phyloP scores from a whole-genome alignment of 768 basidiomycete species.

The Mycena albidolilacea region DNA sequence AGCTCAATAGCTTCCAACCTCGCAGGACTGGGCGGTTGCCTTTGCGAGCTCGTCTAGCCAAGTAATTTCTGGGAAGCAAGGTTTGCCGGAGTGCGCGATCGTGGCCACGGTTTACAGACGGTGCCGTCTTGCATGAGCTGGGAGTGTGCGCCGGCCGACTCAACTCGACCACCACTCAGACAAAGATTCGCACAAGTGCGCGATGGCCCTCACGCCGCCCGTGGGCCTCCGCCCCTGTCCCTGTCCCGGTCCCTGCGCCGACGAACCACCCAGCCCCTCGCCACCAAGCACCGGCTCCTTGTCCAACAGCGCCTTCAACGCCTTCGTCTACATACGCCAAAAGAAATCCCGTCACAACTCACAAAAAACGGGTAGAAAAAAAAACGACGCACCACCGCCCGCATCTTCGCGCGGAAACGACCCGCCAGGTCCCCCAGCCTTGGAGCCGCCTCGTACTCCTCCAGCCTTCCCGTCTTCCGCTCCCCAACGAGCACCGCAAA shows the following conservation, averaged over 20 bases:
- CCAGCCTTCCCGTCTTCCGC: conserved; percentile 63
- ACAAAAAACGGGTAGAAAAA: neutral
- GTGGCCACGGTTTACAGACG: no score
- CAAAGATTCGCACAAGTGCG: conserved; percentile 31
- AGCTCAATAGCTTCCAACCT: no score
- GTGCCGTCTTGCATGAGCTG: no score
- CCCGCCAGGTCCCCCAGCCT: conserved; percentile 67
- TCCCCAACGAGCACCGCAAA: conserved; percentile 78
- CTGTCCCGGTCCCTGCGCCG: neutral
- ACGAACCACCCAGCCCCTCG: neutral
- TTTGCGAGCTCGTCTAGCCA: no score
- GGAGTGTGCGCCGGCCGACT: neutral
- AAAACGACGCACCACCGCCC: conserved; percentile 65
- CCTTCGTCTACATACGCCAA: conserved; percentile 59
- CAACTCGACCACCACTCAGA: conserved; percentile 37
- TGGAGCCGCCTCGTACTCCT: conserved; percentile 77
- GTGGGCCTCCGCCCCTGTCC: conserved; percentile 17
- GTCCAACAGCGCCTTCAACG: conserved; percentile 70
- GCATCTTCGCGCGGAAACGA: conserved; percentile 70
- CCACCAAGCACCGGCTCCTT: conserved; percentile 49
- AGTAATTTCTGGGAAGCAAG: no score
- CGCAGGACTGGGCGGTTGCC: no score
- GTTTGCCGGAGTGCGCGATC: no score
- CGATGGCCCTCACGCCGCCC: conserved; percentile 32
- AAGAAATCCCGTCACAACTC: conserved; percentile 16